Conservation (phyloP, 495 filamentous ascomycete genomes). For the Talaromyces nanjingensis region DNA sequence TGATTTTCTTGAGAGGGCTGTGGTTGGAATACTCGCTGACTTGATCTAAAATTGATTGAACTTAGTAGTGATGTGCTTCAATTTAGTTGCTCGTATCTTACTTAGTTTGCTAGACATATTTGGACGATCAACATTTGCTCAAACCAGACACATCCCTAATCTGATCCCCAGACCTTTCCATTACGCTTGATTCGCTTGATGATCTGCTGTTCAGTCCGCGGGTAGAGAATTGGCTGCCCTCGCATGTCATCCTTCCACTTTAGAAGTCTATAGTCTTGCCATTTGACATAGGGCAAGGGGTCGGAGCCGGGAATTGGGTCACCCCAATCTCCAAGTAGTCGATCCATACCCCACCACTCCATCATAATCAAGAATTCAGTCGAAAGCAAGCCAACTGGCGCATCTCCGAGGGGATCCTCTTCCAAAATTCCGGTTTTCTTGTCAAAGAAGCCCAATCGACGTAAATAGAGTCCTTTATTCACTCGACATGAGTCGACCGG, state of each 20-base stretch:
- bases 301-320: neutral
- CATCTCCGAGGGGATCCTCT: neutral
- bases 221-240: neutral
- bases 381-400: neutral
- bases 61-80: too few relatives aligned
- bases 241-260: neutral
- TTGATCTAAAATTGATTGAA: too few relatives aligned
- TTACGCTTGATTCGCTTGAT: neutral
- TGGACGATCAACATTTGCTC: too few relatives aligned
- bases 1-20: too few relatives aligned
- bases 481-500: neutral
- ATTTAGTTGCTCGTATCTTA: too few relatives aligned
- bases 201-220: neutral
- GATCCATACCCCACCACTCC: neutral
- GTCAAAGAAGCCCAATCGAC: neutral
- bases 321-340: neutral
- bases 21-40: too few relatives aligned
- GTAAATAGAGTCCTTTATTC: neutral
- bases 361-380: neutral
- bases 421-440: neutral
- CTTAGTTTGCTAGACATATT: too few relatives aligned
- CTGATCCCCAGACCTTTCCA: too few relatives aligned
- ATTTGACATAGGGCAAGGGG: neutral
- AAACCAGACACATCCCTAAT: too few relatives aligned
- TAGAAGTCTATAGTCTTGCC: neutral